phyloP scores from a whole-genome alignment of 163 green algal species.

The Coccomyxa subellipsoidea region DNA sequence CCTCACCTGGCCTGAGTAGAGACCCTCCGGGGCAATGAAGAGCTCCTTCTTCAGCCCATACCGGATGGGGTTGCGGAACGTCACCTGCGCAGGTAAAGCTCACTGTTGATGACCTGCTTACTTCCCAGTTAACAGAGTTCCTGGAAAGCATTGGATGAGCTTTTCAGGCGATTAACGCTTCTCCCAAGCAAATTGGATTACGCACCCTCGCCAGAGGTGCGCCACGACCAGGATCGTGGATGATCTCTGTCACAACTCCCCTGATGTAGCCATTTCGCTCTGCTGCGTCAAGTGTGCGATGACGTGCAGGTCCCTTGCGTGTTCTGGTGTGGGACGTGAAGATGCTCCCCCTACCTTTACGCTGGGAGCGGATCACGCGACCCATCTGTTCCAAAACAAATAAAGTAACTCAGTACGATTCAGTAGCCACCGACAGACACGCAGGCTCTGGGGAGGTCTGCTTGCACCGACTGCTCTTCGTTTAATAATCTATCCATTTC shows the following conservation, averaged over 20 bases:
- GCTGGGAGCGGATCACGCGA: conserved; percentile 95
- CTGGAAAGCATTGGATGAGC: too few species aligned
- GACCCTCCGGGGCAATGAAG: conserved; percentile 95
- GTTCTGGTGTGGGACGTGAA: conserved; percentile 96
- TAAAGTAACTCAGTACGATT: neutral
- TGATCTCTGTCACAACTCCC: conserved; percentile 94
- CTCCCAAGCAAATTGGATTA: too few species aligned
- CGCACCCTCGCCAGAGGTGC: conserved; percentile 92
- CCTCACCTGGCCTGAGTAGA: conserved; percentile 92
- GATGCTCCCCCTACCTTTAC: conserved; percentile 95
- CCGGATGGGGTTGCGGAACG: conserved; percentile 87
- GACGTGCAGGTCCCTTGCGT: conserved; percentile 92
- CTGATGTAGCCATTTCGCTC: conserved; percentile 99
- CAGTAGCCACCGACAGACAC: neutral
- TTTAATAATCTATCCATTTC: too few species aligned
- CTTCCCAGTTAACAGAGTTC: too few species aligned
- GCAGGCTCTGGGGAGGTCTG: too few species aligned
- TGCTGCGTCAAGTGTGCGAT: conserved; percentile 83
- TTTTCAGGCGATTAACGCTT: too few species aligned
- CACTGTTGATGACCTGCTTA: neutral
- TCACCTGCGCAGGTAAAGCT: conserved; percentile 60
- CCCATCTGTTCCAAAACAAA: conserved; percentile 71
- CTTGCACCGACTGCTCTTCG: too few species aligned
- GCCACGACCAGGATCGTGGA: conserved; percentile 96
- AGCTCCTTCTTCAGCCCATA: conserved; percentile 96